Percentiles rank a stretch among this genome's conserved stretches.
Evolutionary conservation across 169 alveolate genomes (phyloP).

Genomic region (Sarcocystis neurona): DNA sequence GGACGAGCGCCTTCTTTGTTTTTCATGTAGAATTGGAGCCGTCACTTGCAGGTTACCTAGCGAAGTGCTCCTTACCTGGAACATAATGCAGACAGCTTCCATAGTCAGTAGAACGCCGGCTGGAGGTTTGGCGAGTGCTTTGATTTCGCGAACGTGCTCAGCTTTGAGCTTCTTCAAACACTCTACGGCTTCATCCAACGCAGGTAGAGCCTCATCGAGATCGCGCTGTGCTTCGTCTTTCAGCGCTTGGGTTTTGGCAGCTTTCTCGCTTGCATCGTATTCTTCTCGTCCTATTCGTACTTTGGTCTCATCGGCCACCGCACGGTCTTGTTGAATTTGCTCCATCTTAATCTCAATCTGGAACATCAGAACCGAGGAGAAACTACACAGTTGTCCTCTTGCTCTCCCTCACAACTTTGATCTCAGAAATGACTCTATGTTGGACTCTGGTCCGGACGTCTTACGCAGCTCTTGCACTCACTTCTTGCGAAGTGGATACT

Average conservation of each 20-base stretch:
- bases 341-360: constrained; percentile 88
- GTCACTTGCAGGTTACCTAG: too few species aligned
- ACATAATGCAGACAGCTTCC: constrained; percentile 85
- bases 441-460: too few species aligned
- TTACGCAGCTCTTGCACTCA: background rate
- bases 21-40: too few species aligned
- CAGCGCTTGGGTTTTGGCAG: constrained; percentile 84
- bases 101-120: constrained; percentile 81
- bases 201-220: constrained; percentile 94
- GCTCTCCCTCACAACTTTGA: too few species aligned
- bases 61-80: constrained; percentile 71
- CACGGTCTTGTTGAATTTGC: constrained; percentile 86
- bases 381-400: background rate
- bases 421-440: too few species aligned
- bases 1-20: too few species aligned
- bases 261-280: constrained; percentile 79
- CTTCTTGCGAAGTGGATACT: constrained; percentile 88
- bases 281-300: constrained; percentile 84
- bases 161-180: constrained; percentile 89
- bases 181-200: constrained; percentile 87
- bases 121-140: constrained; percentile 87
- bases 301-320: constrained; percentile 88
- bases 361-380: background rate
- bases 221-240: constrained; percentile 85
- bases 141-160: constrained; percentile 91